Evolutionary conservation across 257 asterid genomes (phyloP).

Genomic region (Ilex asprella): DNA sequence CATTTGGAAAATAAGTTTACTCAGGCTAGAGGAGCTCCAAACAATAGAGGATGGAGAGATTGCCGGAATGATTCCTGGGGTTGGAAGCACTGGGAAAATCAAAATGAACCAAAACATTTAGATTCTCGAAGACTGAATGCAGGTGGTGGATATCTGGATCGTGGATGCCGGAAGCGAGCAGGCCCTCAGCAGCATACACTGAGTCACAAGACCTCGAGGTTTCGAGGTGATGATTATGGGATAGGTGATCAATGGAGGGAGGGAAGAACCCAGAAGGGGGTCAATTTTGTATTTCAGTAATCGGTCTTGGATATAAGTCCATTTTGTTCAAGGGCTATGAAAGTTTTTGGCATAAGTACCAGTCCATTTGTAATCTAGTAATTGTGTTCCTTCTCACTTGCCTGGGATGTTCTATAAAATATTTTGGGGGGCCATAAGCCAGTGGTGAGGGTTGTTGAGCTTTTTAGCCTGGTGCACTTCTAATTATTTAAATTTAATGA

Average conservation of each 20-base stretch:
- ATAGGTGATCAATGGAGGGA: slow-evolving; percentile 25
- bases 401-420: no score
- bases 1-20: slow-evolving; percentile 19
- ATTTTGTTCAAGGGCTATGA: no score
- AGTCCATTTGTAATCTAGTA: no score
- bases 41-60: slow-evolving; percentile 31
- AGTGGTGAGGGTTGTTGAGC: no score
- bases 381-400: no score
- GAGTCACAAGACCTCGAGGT: slow-evolving; percentile 52
- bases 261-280: slow-evolving; percentile 12
- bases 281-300: background rate
- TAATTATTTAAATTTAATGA: no score
- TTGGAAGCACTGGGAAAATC: slow-evolving; percentile 18
- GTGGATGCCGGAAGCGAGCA: slow-evolving; percentile 70
- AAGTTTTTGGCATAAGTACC: no score
- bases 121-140: slow-evolving; percentile 25
- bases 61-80: slow-evolving; percentile 23
- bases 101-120: slow-evolving; percentile 20
- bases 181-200: slow-evolving; percentile 44
- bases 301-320: no score
- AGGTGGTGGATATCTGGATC: slow-evolving; percentile 33
- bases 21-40: slow-evolving; percentile 1
- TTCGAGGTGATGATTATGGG: slow-evolving; percentile 36
- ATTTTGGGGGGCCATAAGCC: no score
- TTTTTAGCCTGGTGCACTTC: no score